Evolutionary conservation across 2,329 filamentous ascomycete genomes (phyloP).

Genomic region (Coccinonectria pachysandricola): DNA sequence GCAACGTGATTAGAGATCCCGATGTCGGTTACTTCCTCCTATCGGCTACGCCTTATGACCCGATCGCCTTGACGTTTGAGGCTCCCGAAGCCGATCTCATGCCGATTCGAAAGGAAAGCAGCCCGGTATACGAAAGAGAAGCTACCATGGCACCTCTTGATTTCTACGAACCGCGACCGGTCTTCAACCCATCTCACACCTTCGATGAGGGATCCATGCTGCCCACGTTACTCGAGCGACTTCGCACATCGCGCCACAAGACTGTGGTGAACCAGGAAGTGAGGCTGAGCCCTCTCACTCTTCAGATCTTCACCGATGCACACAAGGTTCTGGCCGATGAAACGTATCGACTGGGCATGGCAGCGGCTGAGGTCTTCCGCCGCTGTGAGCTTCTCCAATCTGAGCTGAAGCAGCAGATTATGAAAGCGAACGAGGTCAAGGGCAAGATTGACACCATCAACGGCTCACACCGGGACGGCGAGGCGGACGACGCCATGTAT

Average conservation of each 20-base stretch:
- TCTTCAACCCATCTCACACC: slow-evolving; percentile 52
- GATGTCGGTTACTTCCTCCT: slow-evolving; percentile 55
- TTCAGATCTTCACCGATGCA: slow-evolving; percentile 61
- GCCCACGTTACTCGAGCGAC: slow-evolving; percentile 42
- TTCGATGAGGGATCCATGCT: slow-evolving; percentile 49
- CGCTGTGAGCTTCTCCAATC: slow-evolving; percentile 57
- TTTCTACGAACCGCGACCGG: slow-evolving; percentile 53
- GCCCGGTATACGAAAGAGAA: slow-evolving; percentile 31
- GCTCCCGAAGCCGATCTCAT: slow-evolving; percentile 41
- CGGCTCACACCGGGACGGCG: slow-evolving; percentile 36
- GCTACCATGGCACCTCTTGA: slow-evolving; percentile 35
- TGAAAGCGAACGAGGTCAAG: slow-evolving; percentile 54
- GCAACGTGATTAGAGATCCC: slow-evolving; percentile 45
- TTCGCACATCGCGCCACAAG: slow-evolving; percentile 51
- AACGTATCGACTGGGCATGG: slow-evolving; percentile 56
- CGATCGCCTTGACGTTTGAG: slow-evolving; percentile 50
- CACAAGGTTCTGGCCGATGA: slow-evolving; percentile 63
- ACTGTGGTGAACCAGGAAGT: slow-evolving; percentile 56
- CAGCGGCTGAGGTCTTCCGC: slow-evolving; percentile 63
- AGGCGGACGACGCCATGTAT: slow-evolving; percentile 45
- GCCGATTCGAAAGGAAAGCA: slow-evolving; percentile 33
- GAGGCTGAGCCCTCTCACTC: slow-evolving; percentile 57
- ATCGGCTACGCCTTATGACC: slow-evolving; percentile 47
- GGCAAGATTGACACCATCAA: slow-evolving; percentile 54
- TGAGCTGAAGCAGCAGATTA: slow-evolving; percentile 58